Evolutionary conservation across 208 protist species (phyloP).

Genomic region (Acanthamoeba royreba): DNA sequence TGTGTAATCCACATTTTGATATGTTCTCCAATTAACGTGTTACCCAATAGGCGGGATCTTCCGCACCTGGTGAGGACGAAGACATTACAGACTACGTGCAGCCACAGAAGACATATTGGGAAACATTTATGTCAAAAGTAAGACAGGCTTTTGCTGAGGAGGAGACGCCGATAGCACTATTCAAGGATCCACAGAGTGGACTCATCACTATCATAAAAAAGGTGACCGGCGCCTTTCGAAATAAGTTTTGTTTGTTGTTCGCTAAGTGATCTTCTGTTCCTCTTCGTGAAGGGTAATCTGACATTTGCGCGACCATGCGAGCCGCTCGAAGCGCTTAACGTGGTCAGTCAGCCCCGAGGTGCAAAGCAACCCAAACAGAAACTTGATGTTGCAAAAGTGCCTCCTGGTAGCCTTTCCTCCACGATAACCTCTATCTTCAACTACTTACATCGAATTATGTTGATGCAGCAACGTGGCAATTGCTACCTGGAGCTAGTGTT

Average conservation of each 20-base stretch:
- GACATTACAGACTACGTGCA: constrained; percentile 7
- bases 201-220: constrained; percentile 27
- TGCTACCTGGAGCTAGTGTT: background rate
- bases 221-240: background rate
- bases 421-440: background rate
- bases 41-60: background rate
- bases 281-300: background rate
- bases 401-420: background rate
- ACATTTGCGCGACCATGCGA: constrained; percentile 18
- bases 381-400: background rate
- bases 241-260: background rate
- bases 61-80: background rate
- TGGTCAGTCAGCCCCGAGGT: background rate
- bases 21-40: background rate
- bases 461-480: background rate
- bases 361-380: background rate
- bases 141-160: background rate
- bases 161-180: background rate
- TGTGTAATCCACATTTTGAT: background rate
- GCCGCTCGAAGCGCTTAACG: background rate
- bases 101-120: background rate
- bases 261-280: background rate
- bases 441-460: background rate
- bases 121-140: background rate
- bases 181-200: background rate